Conservation (phyloP, 2,329 filamentous ascomycete species). For the Apiospora saccharicola region DNA sequence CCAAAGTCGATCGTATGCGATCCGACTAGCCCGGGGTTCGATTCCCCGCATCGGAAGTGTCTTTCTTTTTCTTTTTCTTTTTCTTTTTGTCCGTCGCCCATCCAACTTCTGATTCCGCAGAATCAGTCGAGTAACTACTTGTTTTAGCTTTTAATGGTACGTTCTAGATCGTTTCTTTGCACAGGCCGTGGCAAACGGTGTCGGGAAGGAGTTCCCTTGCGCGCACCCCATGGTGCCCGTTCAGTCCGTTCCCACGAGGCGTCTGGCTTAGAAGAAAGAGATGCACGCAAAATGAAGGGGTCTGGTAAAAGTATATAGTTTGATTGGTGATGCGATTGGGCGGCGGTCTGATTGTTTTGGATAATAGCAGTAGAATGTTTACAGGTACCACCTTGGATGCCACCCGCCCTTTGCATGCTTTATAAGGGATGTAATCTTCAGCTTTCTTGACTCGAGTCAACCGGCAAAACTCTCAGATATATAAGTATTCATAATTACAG, state of each 20-base stretch:
- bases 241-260: background rate
- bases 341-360: background rate
- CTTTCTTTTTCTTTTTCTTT: no score
- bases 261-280: background rate
- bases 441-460: background rate
- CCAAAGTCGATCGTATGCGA: background rate
- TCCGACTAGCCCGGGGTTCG: constrained; percentile 41
- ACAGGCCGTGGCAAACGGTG: background rate
- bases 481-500: background rate
- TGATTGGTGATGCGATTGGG: background rate
- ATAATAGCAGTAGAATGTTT: background rate
- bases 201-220: background rate
- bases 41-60: constrained; percentile 38
- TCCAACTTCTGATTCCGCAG: no score
- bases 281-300: background rate
- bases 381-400: background rate
- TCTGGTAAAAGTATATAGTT: background rate
- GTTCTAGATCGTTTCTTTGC: background rate
- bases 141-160: background rate
- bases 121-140: no score
- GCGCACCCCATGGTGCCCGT: background rate
- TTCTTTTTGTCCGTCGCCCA: no score
- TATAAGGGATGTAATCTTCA: background rate
- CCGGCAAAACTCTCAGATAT: background rate
- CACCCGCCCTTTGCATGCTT: background rate